These are phyloP conservation scores for Zasmidium citrigriseum DNA, from an alignment of 2,329 filamentous ascomycete genomes.

Conservation along the genomic window DNA sequence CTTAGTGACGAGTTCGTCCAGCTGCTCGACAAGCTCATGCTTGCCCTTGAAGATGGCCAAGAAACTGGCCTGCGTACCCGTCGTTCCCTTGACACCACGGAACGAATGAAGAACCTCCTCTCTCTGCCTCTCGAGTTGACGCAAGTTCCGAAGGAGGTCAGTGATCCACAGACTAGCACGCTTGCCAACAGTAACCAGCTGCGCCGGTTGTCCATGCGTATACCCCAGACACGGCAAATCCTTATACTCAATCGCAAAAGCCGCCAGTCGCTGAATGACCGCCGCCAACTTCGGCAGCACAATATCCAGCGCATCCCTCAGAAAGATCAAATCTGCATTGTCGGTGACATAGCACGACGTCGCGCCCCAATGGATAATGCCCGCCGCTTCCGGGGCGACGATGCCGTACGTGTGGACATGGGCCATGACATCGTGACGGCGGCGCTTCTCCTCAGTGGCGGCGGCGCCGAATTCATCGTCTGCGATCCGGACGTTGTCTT, in stretches of 20 bases:
- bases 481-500: conserved; percentile 45
- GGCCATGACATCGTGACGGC: conserved; percentile 56
- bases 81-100: conserved; percentile 73
- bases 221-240: conserved; percentile 71
- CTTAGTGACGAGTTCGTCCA: conserved; percentile 64
- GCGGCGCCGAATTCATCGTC: conserved; percentile 51
- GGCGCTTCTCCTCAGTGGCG: conserved; percentile 50
- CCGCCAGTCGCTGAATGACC: conserved; percentile 71
- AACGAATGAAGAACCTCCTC: conserved; percentile 64
- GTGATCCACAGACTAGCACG: conserved; percentile 74
- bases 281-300: conserved; percentile 75
- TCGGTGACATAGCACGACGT: conserved; percentile 69
- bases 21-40: conserved; percentile 60
- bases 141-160: conserved; percentile 73
- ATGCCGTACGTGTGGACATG: conserved; percentile 64
- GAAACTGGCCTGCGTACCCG: conserved; percentile 78
- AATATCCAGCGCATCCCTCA: conserved; percentile 73
- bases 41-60: conserved; percentile 67
- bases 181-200: conserved; percentile 61
- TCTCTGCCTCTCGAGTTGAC: conserved; percentile 69
- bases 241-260: conserved; percentile 74
- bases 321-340: conserved; percentile 76
- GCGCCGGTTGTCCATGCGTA: conserved; percentile 70
- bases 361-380: conserved; percentile 78
- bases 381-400: conserved; percentile 73